A percentile compares a stretch with the other conserved stretches of the same genome.
Conservation (phyloP, 208 protist species). For the Leishmania braziliensis region DNA sequence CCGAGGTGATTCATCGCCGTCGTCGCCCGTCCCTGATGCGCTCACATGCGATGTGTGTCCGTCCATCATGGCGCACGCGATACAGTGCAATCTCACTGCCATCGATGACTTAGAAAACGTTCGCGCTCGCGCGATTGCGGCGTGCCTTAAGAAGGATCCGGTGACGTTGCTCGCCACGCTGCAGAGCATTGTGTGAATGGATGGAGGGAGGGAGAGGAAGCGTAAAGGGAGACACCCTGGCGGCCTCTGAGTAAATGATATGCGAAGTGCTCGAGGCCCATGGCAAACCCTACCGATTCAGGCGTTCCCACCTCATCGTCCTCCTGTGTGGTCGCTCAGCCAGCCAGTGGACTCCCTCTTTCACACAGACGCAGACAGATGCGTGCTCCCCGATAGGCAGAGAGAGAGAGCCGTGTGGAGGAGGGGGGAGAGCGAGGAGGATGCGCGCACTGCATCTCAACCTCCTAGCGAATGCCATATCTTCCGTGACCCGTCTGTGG, state of each 20-base stretch:
- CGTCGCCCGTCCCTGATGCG: not conserved
- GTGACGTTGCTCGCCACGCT: slow-evolving; percentile 49
- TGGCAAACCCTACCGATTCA: not conserved
- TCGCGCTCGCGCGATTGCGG: slow-evolving; percentile 45
- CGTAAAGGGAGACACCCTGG: not conserved
- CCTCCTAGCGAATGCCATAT: too few relatives aligned
- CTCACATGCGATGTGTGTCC: slow-evolving; percentile 42
- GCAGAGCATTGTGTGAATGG: slow-evolving; percentile 31
- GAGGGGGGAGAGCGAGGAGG: not conserved
- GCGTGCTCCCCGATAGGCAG: not conserved
- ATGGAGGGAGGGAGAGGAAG: not conserved
- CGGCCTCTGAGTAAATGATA: not conserved
- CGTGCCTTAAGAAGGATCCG: slow-evolving; percentile 54
- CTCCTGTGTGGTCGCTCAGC: not conserved
- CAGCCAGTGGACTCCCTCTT: not conserved
- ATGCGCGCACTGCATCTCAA: too few relatives aligned
- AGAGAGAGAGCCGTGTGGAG: not conserved
- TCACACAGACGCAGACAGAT: not conserved
- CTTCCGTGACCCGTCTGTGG: not conserved
- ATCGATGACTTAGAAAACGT: slow-evolving; percentile 45
- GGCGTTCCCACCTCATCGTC: not conserved
- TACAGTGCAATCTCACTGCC: slow-evolving; percentile 47
- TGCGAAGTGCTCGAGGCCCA: not conserved
- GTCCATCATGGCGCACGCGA: slow-evolving; percentile 37
- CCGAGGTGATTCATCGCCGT: not conserved